Evolutionary conservation across 345 rosid genomes (phyloP), one percentile per base, ranked within the genome.

Genomic region (Ricinus communis): DNA sequence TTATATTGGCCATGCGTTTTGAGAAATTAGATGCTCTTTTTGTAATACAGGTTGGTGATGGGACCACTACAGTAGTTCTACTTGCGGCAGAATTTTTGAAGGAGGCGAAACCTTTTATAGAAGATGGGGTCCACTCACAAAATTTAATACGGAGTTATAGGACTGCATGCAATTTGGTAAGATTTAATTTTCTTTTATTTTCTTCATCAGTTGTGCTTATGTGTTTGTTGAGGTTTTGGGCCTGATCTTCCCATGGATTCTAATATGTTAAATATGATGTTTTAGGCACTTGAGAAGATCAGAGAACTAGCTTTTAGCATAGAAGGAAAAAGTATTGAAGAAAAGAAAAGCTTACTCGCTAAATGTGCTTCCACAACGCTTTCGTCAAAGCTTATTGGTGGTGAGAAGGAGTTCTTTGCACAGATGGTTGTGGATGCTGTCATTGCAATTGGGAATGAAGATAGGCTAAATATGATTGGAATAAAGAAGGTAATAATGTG

Each of bases 361-460:
- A 95, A 90, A 83, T 95, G 99, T 75, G 99, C 97, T 74, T 91
- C 91, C 18, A 95, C 99, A 33, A 95, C 98, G 0, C 97, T 96
- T 43, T 89, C 96, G 61, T 96, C 99, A 33, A 96, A 96, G 77
- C 97, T 96, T 59, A 93, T 96, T 75, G 96, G 97, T 66, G 99
- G 99, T 19, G 99, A 93, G 80, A 91, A 91, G 70, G 98, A 93
- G 66, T 96, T 96, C 69, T 96, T 93, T 74, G 93, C 99, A 30
- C 78, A 86, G 11, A 91, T 96, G 92, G 97, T 93, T 38, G 99
- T 93, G 41, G 92, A 93, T 86, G 87, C 99, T 84, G 99, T 96
- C 9, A 75, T 87, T 82, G 95, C 97, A 0, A 96, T 93, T 71
- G 97, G 87, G 15, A 36, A 68, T 77, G 98, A 88, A 8, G 99